Percentiles rank a stretch among this genome's conserved stretches.
phyloP scores from a whole-genome alignment of 176 grass and related monocot genomes.

The Ensete glaucum region DNA sequence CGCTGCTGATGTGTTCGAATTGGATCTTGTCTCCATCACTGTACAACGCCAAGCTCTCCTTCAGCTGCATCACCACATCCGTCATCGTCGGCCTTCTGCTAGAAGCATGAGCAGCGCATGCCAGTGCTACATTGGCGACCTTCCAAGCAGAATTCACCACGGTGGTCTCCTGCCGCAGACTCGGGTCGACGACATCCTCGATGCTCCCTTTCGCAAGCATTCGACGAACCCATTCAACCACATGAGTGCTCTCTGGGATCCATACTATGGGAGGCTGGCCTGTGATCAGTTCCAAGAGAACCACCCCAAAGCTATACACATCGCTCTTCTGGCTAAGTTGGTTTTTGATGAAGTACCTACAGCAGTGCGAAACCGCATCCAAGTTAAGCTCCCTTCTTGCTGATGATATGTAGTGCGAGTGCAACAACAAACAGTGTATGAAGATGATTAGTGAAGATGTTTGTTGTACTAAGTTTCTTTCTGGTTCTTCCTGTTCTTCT shows the following conservation, averaged over 20 bases:
- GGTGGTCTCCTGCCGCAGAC: background rate
- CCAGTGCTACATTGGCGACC: constrained; percentile 25
- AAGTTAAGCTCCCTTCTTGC: background rate
- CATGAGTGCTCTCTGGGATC: background rate
- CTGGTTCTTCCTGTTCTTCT: background rate
- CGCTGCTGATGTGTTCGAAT: background rate
- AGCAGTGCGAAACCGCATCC: background rate
- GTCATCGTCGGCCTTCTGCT: constrained; percentile 23
- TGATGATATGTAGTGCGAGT: background rate
- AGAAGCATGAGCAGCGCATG: constrained; percentile 14
- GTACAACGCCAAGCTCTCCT: constrained; percentile 21
- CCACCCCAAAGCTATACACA: constrained; percentile 31
- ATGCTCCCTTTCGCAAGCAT: constrained; percentile 21
- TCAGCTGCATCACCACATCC: constrained; percentile 12
- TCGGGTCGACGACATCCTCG: background rate
- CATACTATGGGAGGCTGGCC: constrained; percentile 10
- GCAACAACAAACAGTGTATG: too few relatives aligned
- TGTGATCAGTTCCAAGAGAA: constrained; percentile 39
- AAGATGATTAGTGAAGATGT: too few relatives aligned
- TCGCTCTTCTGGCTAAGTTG: constrained; percentile 18
- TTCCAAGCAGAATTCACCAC: background rate
- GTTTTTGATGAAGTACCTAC: background rate
- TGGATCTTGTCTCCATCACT: background rate
- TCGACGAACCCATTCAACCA: constrained; percentile 23
- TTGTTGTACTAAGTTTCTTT: too few relatives aligned